Percentiles rank a stretch among this genome's conserved stretches.
Conservation (phyloP, 176 grass and related monocot species). For the Zizania latifolia region DNA sequence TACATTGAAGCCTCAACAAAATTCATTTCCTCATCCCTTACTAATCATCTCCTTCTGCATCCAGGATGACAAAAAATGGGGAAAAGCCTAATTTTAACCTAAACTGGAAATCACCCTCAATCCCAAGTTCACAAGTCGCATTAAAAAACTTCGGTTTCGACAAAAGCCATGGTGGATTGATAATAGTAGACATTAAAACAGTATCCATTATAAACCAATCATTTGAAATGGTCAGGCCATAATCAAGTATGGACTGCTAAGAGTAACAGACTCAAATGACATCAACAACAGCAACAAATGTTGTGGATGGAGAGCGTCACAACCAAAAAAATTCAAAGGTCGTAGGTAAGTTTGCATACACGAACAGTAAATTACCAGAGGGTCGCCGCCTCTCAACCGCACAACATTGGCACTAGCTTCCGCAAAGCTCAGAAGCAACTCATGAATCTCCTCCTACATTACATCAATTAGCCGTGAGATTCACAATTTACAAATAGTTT, state of each 20-base stretch:
- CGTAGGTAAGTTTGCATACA: not conserved
- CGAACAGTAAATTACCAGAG: conserved; percentile 51
- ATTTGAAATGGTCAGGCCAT: not conserved
- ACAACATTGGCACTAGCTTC: conserved; percentile 96
- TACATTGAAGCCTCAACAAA: not conserved
- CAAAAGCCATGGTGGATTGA: not conserved
- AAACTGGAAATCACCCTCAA: not conserved
- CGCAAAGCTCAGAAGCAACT: conserved; percentile 83
- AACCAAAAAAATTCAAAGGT: not conserved
- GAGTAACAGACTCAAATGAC: not conserved
- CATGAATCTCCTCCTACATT: conserved; percentile 87
- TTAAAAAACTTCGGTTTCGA: not conserved
- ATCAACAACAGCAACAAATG: not conserved
- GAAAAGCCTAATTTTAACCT: no score
- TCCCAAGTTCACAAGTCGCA: not conserved
- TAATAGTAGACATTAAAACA: not conserved
- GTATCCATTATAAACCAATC: not conserved
- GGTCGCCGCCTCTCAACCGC: conserved; percentile 88
- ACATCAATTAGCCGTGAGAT: no score
- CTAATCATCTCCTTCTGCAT: not conserved
- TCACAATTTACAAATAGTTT: not conserved
- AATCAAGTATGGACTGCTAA: not conserved
- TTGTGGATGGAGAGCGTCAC: not conserved
- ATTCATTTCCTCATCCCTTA: not conserved
- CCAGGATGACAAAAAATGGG: no score